phyloP scores from a whole-genome alignment of 140 eudicot genomes.

The Cichorium intybus region DNA sequence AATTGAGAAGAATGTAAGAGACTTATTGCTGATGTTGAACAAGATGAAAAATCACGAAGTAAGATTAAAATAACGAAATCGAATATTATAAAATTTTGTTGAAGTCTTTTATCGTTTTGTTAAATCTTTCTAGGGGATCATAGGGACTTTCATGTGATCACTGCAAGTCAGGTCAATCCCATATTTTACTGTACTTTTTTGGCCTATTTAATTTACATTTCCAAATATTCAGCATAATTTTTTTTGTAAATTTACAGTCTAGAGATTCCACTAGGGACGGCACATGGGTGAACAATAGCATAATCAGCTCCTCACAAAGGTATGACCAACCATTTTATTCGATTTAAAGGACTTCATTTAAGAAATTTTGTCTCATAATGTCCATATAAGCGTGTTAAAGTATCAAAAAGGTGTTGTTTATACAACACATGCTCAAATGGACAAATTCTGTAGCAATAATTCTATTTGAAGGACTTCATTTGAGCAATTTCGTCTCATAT shows the following conservation, averaged over 20 bases:
- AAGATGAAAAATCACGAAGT: slow-evolving; percentile 90
- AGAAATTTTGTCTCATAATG: too few species aligned
- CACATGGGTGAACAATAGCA: slow-evolving; percentile 98
- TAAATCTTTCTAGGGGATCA: slow-evolving; percentile 66
- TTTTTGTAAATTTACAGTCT: slow-evolving; percentile 50
- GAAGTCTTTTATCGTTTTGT: background rate
- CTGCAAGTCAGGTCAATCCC: slow-evolving; percentile 66
- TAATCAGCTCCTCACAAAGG: slow-evolving; percentile 99
- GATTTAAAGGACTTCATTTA: too few species aligned
- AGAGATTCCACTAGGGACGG: slow-evolving; percentile 99
- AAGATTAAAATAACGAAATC: slow-evolving; percentile 13
- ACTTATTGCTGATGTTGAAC: slow-evolving; percentile 98
- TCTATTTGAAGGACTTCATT: too few species aligned
- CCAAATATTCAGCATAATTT: background rate
- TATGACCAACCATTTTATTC: slow-evolving; percentile 32
- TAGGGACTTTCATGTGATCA: slow-evolving; percentile 96
- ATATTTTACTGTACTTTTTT: slow-evolving; percentile 12
- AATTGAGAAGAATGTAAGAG: slow-evolving; percentile 87
- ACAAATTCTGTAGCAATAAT: too few species aligned
- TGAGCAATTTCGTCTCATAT: too few species aligned
- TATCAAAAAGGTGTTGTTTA: too few species aligned
- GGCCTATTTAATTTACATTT: background rate
- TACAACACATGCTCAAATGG: too few species aligned
- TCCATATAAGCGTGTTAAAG: too few species aligned
- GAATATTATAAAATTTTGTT: background rate